Conservation (phyloP, 257 asterid genomes). For the Ocimum tenuiflorum region DNA sequence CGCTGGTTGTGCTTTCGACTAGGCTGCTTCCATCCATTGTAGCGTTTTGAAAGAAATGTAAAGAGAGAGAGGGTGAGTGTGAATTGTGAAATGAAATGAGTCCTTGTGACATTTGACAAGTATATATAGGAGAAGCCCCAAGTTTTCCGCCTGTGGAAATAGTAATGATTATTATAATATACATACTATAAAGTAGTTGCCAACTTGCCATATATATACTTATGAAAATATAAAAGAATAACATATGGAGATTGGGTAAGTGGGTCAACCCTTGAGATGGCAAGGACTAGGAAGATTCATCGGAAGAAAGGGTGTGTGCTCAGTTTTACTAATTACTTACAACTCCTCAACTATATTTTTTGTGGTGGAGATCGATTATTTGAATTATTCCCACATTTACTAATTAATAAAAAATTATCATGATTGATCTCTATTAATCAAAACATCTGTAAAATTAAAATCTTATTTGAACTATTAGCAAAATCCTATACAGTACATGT, state of each 20-base stretch:
- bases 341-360: neutral
- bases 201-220: conserved; percentile 43
- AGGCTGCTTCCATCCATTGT: conserved; percentile 42
- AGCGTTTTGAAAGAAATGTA: conserved; percentile 30
- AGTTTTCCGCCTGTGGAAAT: conserved; percentile 4
- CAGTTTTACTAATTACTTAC: neutral
- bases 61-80: conserved; percentile 16
- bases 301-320: conserved; percentile 69
- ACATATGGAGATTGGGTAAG: conserved; percentile 36
- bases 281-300: conserved; percentile 66
- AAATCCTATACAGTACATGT: too few species aligned
- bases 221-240: too few species aligned
- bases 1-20: conserved; percentile 60
- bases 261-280: conserved; percentile 62
- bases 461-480: too few species aligned
- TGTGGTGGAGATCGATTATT: neutral
- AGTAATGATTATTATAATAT: neutral
- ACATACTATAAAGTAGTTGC: neutral
- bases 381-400: too few species aligned
- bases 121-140: conserved; percentile 24
- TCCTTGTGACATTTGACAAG: conserved; percentile 2
- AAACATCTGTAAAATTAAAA: too few species aligned
- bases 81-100: conserved; percentile 24
- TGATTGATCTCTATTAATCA: too few species aligned
- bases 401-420: too few species aligned